Conservation (phyloP, 495 filamentous ascomycete genomes). For the Lepidopterella palustris region DNA sequence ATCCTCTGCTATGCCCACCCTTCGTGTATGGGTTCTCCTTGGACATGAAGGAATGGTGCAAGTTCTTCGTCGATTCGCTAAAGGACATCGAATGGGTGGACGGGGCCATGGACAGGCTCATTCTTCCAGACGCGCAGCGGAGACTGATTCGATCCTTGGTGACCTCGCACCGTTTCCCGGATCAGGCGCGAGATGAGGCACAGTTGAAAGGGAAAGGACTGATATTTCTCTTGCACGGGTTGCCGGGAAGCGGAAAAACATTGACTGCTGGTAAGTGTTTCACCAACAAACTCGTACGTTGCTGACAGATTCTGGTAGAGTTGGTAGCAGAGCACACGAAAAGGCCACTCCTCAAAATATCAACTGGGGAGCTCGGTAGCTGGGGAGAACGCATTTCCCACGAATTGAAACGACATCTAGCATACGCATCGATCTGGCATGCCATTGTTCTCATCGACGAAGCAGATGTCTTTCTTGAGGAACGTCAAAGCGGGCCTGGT, state of each 20-base stretch:
- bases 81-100: conserved; percentile 16
- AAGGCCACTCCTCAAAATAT: conserved; percentile 10
- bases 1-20: conserved; percentile 41
- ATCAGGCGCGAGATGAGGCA: conserved; percentile 18
- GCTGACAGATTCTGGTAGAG: background rate
- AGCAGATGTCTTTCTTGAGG: conserved; percentile 33
- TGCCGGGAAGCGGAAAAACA: conserved; percentile 25
- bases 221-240: conserved; percentile 23
- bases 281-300: background rate
- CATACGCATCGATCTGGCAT: conserved; percentile 31
- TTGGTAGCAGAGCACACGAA: conserved; percentile 22
- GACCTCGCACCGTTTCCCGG: conserved; percentile 15
- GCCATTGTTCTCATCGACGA: conserved; percentile 34
- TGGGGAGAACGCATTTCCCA: conserved; percentile 12
- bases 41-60: conserved; percentile 24
- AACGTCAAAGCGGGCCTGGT: conserved; percentile 10
- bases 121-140: conserved; percentile 15
- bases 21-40: conserved; percentile 34
- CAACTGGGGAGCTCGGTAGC: conserved; percentile 8
- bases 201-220: conserved; percentile 27
- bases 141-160: conserved; percentile 17
- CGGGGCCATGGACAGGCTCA: conserved; percentile 15
- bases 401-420: conserved; percentile 6
- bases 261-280: conserved; percentile 16
- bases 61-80: conserved; percentile 19